Conservation (phyloP, 1,284 basidiomycete genomes). For the Volvariella surrecta region DNA sequence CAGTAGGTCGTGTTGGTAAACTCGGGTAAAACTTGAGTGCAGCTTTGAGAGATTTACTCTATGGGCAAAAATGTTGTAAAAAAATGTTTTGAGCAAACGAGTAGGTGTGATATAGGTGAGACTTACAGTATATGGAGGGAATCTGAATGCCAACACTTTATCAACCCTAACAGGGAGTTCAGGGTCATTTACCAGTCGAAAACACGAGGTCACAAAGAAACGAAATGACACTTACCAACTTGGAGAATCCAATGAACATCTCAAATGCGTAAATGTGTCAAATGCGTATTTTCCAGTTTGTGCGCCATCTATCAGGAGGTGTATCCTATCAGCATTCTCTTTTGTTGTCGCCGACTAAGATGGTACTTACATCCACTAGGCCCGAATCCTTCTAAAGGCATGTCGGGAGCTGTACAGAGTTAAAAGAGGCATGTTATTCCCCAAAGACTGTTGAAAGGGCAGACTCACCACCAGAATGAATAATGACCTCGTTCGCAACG, state of each 20-base stretch:
- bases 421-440: background rate
- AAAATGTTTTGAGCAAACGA: background rate
- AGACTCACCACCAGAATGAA: constrained; percentile 44
- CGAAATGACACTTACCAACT: constrained; percentile 35
- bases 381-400: constrained; percentile 70
- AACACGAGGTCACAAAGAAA: background rate
- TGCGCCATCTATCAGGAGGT: constrained; percentile 38
- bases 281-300: constrained; percentile 60
- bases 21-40: constrained; percentile 17
- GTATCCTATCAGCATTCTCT: background rate
- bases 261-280: constrained; percentile 61
- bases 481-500: constrained; percentile 57
- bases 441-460: background rate
- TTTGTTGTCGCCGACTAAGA: background rate
- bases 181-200: too few relatives aligned
- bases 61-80: constrained; percentile 1
- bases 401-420: constrained; percentile 43
- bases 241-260: constrained; percentile 56
- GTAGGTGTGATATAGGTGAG: constrained; percentile 1
- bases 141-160: constrained; percentile 44
- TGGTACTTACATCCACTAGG: constrained; percentile 55
- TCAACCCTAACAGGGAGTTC: constrained; percentile 46
- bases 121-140: constrained; percentile 55
- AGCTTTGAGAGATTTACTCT: constrained; percentile 22
- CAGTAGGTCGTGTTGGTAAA: constrained; percentile 33